phyloP scores from a whole-genome alignment of 176 grass and related monocot genomes.

The Microstegium vimineum region DNA sequence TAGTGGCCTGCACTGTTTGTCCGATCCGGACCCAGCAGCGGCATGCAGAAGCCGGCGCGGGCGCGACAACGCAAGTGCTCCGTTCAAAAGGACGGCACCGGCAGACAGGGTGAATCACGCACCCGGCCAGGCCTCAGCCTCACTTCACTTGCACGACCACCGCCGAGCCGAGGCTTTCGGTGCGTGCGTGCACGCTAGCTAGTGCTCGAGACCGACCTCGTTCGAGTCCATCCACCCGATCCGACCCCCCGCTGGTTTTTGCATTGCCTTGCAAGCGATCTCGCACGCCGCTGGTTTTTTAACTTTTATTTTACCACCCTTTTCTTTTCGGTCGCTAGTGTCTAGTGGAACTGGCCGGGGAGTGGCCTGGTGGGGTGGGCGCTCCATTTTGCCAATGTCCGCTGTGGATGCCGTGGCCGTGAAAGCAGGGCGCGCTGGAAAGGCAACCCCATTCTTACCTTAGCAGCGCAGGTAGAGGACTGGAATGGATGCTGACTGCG shows the following conservation, averaged over 20 bases:
- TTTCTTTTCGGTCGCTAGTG: too few species aligned
- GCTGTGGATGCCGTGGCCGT: background rate
- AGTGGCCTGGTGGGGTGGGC: background rate
- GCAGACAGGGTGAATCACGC: too few species aligned
- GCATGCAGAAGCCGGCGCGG: background rate
- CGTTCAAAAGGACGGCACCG: conserved; percentile 8
- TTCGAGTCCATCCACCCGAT: background rate
- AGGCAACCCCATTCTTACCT: background rate
- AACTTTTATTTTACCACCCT: background rate
- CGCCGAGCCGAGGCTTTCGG: conserved; percentile 13
- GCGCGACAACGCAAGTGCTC: background rate
- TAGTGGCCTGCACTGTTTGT: background rate
- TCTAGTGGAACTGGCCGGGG: too few species aligned
- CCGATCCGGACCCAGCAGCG: background rate
- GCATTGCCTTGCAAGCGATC: conserved; percentile 37
- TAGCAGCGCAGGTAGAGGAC: background rate
- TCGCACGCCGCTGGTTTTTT: background rate
- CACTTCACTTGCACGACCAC: background rate
- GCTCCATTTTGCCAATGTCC: background rate
- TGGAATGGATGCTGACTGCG: background rate
- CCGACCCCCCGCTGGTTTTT: background rate
- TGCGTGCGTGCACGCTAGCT: too few species aligned
- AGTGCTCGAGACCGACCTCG: too few species aligned
- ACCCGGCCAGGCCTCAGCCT: too few species aligned
- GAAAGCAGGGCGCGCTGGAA: background rate